Conservation (phyloP, 2,329 filamentous ascomycete genomes). For the Ophidiomyces ophidiicola region DNA sequence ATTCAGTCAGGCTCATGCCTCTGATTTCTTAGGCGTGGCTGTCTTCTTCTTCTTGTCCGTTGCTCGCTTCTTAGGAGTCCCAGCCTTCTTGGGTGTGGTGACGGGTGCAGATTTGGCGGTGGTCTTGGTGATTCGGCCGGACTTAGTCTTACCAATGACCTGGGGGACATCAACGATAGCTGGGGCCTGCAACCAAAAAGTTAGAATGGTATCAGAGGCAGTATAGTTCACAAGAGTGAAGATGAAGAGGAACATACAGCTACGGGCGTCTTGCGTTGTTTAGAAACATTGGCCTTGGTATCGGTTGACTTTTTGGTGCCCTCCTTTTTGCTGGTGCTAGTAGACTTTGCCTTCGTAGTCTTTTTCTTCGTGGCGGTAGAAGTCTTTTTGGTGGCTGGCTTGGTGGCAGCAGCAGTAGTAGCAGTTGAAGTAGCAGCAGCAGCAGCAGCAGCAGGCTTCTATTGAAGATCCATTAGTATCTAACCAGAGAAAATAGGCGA, state of each 20-base stretch:
- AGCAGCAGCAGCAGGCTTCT: constrained; percentile 11
- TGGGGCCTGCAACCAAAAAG: constrained; percentile 39
- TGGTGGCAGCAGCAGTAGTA: constrained; percentile 23
- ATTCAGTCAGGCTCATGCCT: constrained; percentile 14
- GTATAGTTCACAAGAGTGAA: background rate
- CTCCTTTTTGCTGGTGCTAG: constrained; percentile 37
- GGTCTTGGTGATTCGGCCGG: constrained; percentile 68
- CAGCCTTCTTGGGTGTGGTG: constrained; percentile 35
- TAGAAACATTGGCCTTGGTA: constrained; percentile 42
- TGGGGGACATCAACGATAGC: constrained; percentile 58
- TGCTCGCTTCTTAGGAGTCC: constrained; percentile 35
- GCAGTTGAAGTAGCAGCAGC: constrained; percentile 27
- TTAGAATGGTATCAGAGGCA: constrained; percentile 10
- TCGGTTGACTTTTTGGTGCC: constrained; percentile 42
- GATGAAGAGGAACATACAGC: constrained; percentile 24
- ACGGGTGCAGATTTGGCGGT: constrained; percentile 37
- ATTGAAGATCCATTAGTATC: constrained; percentile 4
- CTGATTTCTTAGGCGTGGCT: constrained; percentile 30
- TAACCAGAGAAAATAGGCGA: background rate
- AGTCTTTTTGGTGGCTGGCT: constrained; percentile 20
- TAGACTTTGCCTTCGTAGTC: constrained; percentile 35
- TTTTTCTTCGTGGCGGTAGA: constrained; percentile 24
- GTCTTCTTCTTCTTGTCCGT: constrained; percentile 32
- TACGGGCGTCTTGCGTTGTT: constrained; percentile 42
- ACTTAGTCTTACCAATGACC: constrained; percentile 69